Base-by-base conservation (phyloP, 2,329 filamentous ascomycete genomes). In the Geosmithia flava region DNA sequence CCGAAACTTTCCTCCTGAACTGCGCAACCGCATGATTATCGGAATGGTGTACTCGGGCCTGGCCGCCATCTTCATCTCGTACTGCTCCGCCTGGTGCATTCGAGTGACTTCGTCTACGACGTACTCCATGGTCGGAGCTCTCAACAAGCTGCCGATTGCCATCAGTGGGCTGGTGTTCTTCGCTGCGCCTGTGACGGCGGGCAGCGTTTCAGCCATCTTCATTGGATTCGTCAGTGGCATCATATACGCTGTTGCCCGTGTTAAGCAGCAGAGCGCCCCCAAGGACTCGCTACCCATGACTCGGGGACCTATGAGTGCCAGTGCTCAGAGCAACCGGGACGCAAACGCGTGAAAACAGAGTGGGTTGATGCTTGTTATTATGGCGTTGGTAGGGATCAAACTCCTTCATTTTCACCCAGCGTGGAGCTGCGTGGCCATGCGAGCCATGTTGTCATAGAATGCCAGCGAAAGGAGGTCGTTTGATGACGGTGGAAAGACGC, bases 61-160 rank as follows among this genome's bases (percentile, higher is more conserved):
- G 48, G 90, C 83, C 37, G 87, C 90, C 46, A 90, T 97, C 60
- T 95, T 96, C 70, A 98, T 98, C 67, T 97, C 91, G n/a, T 98
- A 98, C 76, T 94, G 89, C 62, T 96, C 91, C 16, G 93, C 93
- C 37, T 97, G 93, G 93, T 97, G 93, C 63, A 94, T 98, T 54
- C 90, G 93, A 55, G 87, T 95, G 54, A 97, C 93, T 7, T 95
- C 90, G 0, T 96, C 90, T 17, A 97, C 93, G 10, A 98, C 93
- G 2, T 98, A 97, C 74, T 94, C 87, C 29, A 97, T 98, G 91
- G 93, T 97, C 49, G 93, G 93, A 53, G 87, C 91, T n/a, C 75
- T 98, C 60, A 98, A 98, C 78, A 98, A 98, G 75, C 82, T 98
- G 33, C 93, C 93, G 42, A 90, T 98, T 57, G 93, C 93, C 48